These are phyloP conservation scores for Ceratocystis cacaofunesta DNA, from an alignment of 2,329 filamentous ascomycete species.

Conservation along the genomic window DNA sequence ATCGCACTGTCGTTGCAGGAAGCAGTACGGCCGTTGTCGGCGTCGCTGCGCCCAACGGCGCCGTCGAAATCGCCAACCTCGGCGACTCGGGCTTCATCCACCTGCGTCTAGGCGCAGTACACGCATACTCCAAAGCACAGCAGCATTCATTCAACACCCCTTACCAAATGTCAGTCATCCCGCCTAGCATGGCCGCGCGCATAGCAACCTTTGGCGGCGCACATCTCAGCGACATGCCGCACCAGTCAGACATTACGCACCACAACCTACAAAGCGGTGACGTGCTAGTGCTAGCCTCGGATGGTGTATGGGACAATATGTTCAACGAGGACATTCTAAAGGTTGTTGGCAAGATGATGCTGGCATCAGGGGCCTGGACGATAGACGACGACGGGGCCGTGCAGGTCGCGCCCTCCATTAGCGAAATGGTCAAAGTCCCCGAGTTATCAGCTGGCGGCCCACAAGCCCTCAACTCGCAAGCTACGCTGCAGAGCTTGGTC, in stretches of 20 bases:
- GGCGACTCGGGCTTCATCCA: constrained; percentile 91
- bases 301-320: constrained; percentile 92
- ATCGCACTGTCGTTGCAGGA: constrained; percentile 60
- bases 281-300: constrained; percentile 82
- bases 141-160: constrained; percentile 97
- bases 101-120: constrained; percentile 70
- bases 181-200: constrained; percentile 61
- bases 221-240: constrained; percentile 68
- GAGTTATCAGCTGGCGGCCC: constrained; percentile 19
- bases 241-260: constrained; percentile 65
- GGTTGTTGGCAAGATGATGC: constrained; percentile 65
- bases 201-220: constrained; percentile 70
- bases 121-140: constrained; percentile 69
- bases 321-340: constrained; percentile 78
- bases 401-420: constrained; percentile 45
- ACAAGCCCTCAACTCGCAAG: constrained; percentile 13
- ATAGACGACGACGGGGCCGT: constrained; percentile 45
- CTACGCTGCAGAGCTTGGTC: constrained; percentile 59
- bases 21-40: constrained; percentile 89
- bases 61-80: constrained; percentile 77
- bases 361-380: constrained; percentile 57
- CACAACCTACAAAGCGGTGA: constrained; percentile 76
- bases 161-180: constrained; percentile 82
- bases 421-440: constrained; percentile 30
- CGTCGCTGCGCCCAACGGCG: constrained; percentile 56